Percentiles rank a stretch among this genome's conserved stretches.
These are phyloP conservation scores for Leptomonas seymouri DNA, from an alignment of 208 protist genomes.

Conservation along the genomic window DNA sequence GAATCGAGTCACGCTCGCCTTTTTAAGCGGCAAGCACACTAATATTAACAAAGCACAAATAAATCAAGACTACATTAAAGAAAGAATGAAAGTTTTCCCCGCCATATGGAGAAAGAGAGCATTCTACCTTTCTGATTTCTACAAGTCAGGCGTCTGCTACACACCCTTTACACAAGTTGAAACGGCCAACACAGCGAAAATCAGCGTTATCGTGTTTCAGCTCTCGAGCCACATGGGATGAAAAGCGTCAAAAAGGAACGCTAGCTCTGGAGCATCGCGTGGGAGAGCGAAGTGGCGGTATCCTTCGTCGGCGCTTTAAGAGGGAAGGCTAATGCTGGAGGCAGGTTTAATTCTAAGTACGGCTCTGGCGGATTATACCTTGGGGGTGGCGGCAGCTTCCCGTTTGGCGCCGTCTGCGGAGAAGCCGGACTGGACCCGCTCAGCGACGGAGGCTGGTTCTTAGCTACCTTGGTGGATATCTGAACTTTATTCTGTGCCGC, in stretches of 20 bases:
- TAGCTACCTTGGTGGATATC: constrained; percentile 32
- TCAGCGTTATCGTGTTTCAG: not conserved
- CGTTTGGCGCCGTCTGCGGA: constrained; percentile 26
- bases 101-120: too few relatives aligned
- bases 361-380: constrained; percentile 87
- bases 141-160: too few relatives aligned
- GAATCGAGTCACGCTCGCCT: too few relatives aligned
- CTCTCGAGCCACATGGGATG: not conserved
- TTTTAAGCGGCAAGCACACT: too few relatives aligned
- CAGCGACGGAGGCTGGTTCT: constrained; percentile 30
- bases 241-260: not conserved
- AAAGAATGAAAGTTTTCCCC: not conserved
- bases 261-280: constrained; percentile 70
- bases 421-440: constrained; percentile 26
- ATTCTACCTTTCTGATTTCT: too few relatives aligned
- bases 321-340: constrained; percentile 82
- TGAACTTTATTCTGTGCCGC: constrained; percentile 14
- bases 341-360: constrained; percentile 86
- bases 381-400: constrained; percentile 52
- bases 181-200: not conserved
- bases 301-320: constrained; percentile 56
- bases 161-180: not conserved
- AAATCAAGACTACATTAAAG: too few relatives aligned
- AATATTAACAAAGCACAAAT: too few relatives aligned
- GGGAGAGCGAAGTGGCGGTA: constrained; percentile 42